Conservation (phyloP, 2,329 filamentous ascomycete species). For the Fusarium ramigenum region DNA sequence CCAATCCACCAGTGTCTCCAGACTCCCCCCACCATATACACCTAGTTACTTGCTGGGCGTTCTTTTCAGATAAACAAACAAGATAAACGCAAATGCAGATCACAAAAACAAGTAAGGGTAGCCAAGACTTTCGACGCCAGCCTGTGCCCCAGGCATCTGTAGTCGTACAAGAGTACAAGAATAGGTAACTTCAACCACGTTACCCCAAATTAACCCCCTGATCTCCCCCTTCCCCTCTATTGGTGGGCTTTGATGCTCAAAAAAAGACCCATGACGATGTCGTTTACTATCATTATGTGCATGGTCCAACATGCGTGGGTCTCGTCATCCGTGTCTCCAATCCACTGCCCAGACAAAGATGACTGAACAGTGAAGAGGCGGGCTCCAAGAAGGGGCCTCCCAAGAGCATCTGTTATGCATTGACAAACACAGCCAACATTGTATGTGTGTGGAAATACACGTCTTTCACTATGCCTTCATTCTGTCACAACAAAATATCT, state of each 20-base stretch:
- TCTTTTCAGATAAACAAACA: conserved; percentile 26
- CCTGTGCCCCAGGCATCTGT: conserved; percentile 39
- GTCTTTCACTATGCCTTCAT: conserved; percentile 38
- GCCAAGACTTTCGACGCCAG: conserved; percentile 35
- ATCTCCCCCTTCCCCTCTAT: conserved; percentile 29
- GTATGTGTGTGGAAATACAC: conserved; percentile 14
- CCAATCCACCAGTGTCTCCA: conserved; percentile 7
- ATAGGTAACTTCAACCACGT: conserved; percentile 45
- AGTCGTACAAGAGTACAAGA: conserved; percentile 51
- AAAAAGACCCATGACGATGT: conserved; percentile 26
- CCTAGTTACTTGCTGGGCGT: conserved; percentile 22
- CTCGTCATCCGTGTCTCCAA: not conserved
- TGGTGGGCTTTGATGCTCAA: conserved; percentile 22
- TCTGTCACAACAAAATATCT: conserved; percentile 35
- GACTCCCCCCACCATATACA: conserved; percentile 28
- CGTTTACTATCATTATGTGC: conserved; percentile 29
- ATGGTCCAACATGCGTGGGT: conserved; percentile 4
- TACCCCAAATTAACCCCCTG: conserved; percentile 45
- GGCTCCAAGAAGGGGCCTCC: conserved; percentile 1
- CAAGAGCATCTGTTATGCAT: conserved; percentile 16
- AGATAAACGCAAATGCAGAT: conserved; percentile 17
- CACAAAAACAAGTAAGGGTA: conserved; percentile 19
- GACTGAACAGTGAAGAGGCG: not conserved
- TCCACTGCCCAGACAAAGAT: not conserved
- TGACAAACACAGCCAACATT: conserved; percentile 14